Base-by-base conservation (phyloP, 2,329 filamentous ascomycete genomes). In the Passalora sequoiae region DNA sequence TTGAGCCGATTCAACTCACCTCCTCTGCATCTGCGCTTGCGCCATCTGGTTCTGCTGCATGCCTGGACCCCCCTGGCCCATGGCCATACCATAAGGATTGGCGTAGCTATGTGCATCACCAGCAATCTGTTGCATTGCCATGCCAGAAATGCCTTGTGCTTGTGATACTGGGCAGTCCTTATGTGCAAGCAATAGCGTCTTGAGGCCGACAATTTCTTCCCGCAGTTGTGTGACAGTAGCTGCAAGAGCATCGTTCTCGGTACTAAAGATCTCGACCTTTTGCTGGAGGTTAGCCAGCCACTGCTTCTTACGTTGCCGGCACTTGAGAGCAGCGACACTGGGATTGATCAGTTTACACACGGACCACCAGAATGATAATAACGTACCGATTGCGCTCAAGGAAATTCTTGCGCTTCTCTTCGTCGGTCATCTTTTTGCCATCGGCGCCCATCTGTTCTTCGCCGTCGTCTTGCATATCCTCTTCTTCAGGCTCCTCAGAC, bases 321-420 rank as follows among this genome's bases (percentile, higher is more conserved):
- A 98, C 64, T 98, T 98, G 47, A 98, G 74, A 3, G 92, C 92
- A 50, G 92, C 92, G 53, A 98, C 89, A 63, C 92, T 96, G 53
- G 16, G 17, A 21, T 5, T 21, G 19, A 46, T 68, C 52, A 69
- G 63, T 35, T 41, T 15, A 5, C 4, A 27, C 21, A 33, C 10
- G 7, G 3, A 20, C 7, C 31, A 40, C 13, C 29, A 13, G n/a
- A 15, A 13, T 10, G 7, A 22, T 5, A n/a, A 13, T 20, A 36
- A 70, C 80, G 59, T 80, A 94, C 91, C 91, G 82, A 66, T 98
- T 98, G 20, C 92, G 78, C 63, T 98, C 92, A 2, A 98, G 73
- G 66, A 98, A 98, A 64, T 97, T 98, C 71, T 94, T 95, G 30
- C 92, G 79, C 73, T 98, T 98, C 71, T 98, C 92, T 61, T 97